Evolutionary conservation across 2,329 filamentous ascomycete species (phyloP).

Genomic region (Cladosporium austrohemisphaericum): DNA sequence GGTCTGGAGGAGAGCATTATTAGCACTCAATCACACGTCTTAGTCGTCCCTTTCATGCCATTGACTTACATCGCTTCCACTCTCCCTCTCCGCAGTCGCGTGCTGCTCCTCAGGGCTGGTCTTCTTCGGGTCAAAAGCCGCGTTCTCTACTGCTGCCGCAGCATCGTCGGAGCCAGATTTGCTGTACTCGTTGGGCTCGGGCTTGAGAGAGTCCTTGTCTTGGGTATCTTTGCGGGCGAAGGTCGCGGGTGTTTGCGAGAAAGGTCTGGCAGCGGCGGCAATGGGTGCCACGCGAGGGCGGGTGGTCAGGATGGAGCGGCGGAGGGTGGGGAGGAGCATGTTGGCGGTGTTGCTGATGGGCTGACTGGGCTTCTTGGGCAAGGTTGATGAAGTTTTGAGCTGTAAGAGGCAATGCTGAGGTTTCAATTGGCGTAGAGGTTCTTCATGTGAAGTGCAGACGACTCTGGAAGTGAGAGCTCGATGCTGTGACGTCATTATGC

Average conservation of each 20-base stretch:
- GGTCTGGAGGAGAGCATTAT: slow-evolving; percentile 17
- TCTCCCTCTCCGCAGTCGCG: slow-evolving; percentile 35
- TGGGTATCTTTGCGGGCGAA: slow-evolving; percentile 41
- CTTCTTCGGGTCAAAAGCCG: slow-evolving; percentile 66
- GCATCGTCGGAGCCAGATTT: slow-evolving; percentile 62
- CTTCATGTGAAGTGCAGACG: too few species aligned
- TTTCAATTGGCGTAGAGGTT: too few species aligned
- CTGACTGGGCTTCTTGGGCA: too few species aligned
- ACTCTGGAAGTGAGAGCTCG: too few species aligned
- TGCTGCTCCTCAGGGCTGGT: slow-evolving; percentile 64
- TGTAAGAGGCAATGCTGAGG: too few species aligned
- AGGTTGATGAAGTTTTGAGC: too few species aligned
- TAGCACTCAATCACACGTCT: neutral
- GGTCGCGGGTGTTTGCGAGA: neutral
- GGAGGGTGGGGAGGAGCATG: slow-evolving; percentile 3
- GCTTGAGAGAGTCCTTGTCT: slow-evolving; percentile 58
- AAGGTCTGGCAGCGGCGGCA: neutral
- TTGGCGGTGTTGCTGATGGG: neutral
- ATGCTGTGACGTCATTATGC: too few species aligned
- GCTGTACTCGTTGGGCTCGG: slow-evolving; percentile 63
- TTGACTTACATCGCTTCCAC: slow-evolving; percentile 19
- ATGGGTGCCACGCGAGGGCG: neutral
- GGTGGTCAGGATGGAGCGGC: slow-evolving; percentile 2
- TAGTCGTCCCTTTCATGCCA: neutral
- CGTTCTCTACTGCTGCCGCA: slow-evolving; percentile 52